Percentiles rank a stretch among this genome's conserved stretches.
Conservation (phyloP, 441 rosid species). For the Biscutella laevigata region DNA sequence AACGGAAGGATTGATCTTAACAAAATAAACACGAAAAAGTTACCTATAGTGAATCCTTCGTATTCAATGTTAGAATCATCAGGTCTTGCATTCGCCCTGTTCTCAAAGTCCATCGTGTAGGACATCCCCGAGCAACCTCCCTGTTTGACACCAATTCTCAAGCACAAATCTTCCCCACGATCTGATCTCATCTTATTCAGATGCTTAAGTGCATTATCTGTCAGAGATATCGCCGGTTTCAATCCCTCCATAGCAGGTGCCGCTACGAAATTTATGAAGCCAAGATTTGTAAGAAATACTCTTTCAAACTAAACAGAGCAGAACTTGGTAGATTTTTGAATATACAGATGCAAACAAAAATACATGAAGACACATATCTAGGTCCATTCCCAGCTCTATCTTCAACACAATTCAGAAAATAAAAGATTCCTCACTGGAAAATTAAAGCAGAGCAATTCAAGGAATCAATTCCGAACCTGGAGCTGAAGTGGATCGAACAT, state of each 20-base stretch:
- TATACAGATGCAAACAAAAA: neutral
- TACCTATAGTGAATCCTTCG: constrained; percentile 76
- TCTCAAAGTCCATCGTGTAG: constrained; percentile 90
- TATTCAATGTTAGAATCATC: constrained; percentile 78
- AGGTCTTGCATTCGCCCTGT: constrained; percentile 50
- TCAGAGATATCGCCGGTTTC: constrained; percentile 61
- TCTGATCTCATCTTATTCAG: constrained; percentile 73
- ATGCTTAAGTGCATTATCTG: constrained; percentile 73
- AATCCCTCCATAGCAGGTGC: constrained; percentile 45
- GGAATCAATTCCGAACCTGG: constrained; percentile 35
- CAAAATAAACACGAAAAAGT: neutral
- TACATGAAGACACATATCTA: neutral
- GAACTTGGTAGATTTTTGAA: neutral
- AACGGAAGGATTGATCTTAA: neutral
- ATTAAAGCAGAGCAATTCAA: neutral
- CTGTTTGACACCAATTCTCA: constrained; percentile 87
- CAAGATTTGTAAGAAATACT: too few species aligned
- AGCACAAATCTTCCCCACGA: constrained; percentile 63
- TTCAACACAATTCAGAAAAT: neutral
- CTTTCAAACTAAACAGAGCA: neutral
- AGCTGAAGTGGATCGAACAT: constrained; percentile 47
- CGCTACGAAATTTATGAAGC: constrained; percentile 22
- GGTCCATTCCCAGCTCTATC: neutral
- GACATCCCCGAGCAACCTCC: constrained; percentile 99
- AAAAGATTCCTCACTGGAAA: too few species aligned